A percentile compares a stretch with the other conserved stretches of the same genome.
These are phyloP conservation scores for Acrocalymma vagum DNA, from an alignment of 2,329 filamentous ascomycete genomes.

Conservation along the genomic window DNA sequence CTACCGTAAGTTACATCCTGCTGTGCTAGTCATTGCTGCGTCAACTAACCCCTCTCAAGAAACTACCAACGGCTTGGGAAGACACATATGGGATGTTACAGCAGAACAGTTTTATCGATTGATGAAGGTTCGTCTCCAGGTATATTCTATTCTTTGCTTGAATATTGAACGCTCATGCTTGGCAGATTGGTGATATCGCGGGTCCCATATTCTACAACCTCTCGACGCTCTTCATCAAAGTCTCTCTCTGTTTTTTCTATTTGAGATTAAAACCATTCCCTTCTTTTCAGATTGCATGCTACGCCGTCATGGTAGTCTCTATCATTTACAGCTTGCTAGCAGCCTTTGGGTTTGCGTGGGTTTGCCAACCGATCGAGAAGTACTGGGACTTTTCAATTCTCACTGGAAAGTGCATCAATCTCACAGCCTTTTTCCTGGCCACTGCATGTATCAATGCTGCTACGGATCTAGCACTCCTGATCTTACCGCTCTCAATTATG, in stretches of 20 bases:
- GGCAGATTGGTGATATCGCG: conserved; percentile 23
- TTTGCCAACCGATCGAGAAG: conserved; percentile 22
- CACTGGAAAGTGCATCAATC: conserved; percentile 18
- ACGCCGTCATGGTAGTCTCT: conserved; percentile 17
- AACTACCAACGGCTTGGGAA: conserved; percentile 23
- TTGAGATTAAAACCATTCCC: conserved; percentile 18
- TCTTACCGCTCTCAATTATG: conserved; percentile 27
- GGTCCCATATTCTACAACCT: conserved; percentile 23
- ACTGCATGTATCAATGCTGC: conserved; percentile 23
- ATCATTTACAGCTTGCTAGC: conserved; percentile 19
- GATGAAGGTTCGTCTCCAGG: conserved; percentile 22
- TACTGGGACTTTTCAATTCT: conserved; percentile 25
- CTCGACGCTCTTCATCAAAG: conserved; percentile 20
- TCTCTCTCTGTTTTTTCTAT: conserved; percentile 23
- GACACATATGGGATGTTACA: conserved; percentile 21
- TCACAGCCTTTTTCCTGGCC: conserved; percentile 18
- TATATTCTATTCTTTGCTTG: no score
- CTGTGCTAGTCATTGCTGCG: background rate
- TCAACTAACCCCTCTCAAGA: conserved; percentile 12
- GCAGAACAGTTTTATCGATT: conserved; percentile 15
- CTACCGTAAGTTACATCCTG: conserved; percentile 10
- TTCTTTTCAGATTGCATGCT: conserved; percentile 11
- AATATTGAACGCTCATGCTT: no score
- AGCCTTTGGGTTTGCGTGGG: conserved; percentile 23
- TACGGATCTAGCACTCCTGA: conserved; percentile 19